Evolutionary conservation across 2,329 filamentous ascomycete genomes (phyloP).

Genomic region (Alternaria tenuissima): DNA sequence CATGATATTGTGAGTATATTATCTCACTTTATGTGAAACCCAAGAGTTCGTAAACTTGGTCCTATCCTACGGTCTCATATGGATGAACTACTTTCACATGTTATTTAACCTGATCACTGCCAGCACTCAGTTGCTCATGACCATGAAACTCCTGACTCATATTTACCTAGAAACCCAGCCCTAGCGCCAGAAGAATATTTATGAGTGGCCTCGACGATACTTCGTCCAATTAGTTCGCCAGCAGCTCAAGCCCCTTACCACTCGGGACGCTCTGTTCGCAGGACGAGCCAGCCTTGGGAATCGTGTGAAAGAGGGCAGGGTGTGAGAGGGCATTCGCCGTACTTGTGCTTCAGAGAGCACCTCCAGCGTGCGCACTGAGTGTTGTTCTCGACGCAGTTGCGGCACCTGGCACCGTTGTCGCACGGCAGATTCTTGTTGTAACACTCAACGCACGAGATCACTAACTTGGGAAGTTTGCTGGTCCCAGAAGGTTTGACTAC

Average conservation of each 20-base stretch:
- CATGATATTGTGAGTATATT: background rate
- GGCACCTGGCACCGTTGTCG: constrained; percentile 33
- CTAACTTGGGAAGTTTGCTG: background rate
- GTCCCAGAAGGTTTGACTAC: constrained; percentile 34
- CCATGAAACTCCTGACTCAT: background rate
- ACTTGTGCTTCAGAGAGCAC: constrained; percentile 36
- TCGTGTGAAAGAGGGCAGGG: constrained; percentile 38
- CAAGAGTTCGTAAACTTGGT: background rate
- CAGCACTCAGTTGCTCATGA: background rate
- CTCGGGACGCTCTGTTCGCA: constrained; percentile 18
- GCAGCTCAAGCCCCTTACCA: constrained; percentile 19
- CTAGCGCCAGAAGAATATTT: background rate
- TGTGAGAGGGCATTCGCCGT: constrained; percentile 29
- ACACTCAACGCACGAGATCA: constrained; percentile 42
- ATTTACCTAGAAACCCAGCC: background rate
- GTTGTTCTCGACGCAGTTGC: constrained; percentile 30
- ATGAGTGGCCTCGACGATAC: background rate
- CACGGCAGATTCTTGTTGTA: constrained; percentile 36
- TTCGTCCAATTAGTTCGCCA: background rate
- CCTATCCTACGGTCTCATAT: background rate
- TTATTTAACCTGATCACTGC: background rate
- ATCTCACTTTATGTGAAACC: background rate
- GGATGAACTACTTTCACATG: background rate
- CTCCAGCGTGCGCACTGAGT: constrained; percentile 38
- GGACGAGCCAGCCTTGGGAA: constrained; percentile 26